Evolutionary conservation across 148 eudicot genomes (phyloP).

Genomic region (Silene latifolia): DNA sequence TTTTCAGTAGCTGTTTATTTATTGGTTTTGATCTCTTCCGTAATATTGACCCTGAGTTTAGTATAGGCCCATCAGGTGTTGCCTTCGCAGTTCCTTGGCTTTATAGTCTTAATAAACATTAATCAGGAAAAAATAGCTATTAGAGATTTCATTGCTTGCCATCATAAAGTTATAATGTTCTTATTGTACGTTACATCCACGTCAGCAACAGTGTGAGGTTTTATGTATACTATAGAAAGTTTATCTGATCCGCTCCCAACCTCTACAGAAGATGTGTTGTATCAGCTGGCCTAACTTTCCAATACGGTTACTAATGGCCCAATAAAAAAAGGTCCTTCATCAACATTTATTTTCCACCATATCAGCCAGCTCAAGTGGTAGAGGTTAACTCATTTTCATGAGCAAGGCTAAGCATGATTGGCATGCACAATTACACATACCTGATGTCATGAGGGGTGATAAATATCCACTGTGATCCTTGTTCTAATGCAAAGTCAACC

Average conservation of each 20-base stretch:
- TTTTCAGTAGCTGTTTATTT: too few relatives aligned
- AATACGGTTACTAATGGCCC: neutral
- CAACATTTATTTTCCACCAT: neutral
- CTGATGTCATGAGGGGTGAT: slow-evolving; percentile 98
- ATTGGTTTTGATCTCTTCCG: too few relatives aligned
- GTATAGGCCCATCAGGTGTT: neutral
- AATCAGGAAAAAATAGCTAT: neutral
- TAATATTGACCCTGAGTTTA: too few relatives aligned
- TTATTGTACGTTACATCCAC: too few relatives aligned
- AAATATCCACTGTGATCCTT: slow-evolving; percentile 95
- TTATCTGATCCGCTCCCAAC: neutral
- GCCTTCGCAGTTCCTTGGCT: neutral
- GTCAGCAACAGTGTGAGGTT: too few relatives aligned
- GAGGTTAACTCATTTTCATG: neutral
- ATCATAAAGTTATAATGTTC: neutral
- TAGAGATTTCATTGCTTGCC: neutral
- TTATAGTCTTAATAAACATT: neutral
- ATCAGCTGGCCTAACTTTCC: neutral
- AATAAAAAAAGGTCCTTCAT: neutral
- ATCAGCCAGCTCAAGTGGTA: neutral
- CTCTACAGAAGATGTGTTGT: neutral
- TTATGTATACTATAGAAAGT: too few relatives aligned
- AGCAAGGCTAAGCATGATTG: neutral
- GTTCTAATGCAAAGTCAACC: slow-evolving; percentile 81
- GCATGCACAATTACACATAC: slow-evolving; percentile 26